Evolutionary conservation across 768 basidiomycete genomes (phyloP), one percentile per base, ranked within the genome.

Genomic region (Rhodotorula taiwanensis): DNA sequence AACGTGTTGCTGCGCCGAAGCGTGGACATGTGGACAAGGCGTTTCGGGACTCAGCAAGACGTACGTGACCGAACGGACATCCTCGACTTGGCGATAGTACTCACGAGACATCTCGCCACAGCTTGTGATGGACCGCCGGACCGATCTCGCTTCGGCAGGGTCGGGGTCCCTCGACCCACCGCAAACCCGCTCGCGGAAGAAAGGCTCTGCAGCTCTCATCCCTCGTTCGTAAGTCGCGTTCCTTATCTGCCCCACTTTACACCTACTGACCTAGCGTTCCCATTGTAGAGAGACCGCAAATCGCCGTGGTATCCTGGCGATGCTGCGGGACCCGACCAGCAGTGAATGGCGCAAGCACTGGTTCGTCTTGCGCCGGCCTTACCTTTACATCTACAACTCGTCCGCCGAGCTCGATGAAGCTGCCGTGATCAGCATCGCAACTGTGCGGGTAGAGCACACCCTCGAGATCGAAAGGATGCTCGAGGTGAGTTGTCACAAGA

Each of bases 291-390:
- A 30, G 88, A 52, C 67, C 9, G 47, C 84, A 5, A 88, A 88
- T 13, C 93, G 91, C 81, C 86, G 84, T 74, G 94, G 94, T 15
- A 78, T 86, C 72, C 78, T 98, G 54, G 77, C 86, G 78, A 81
- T 93, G 65, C 80, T 97, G 69, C 82, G 80, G 31, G 86, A 98
- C 74, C 88, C 92, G 16, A 83, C 81, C 47, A 83, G 83, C 71
- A 83, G 90, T 72, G 75, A 78, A 34, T 99, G 95, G 95, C 83
- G 83, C 71, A 83, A 81, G 73, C 79, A 85, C 58, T 92, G 87
- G 85, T 91, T 92, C 74, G 87, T 92, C 21, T 79, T 98, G 15
- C 83, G 84, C 74, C 83, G 94, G 70, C 94, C 94, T 0, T 93
- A 95, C 76, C 81, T 98, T 11, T 84, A 90, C 69, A 79, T 95